phyloP scores from a whole-genome alignment of 345 rosid species.

The Anastatica hierochuntica region DNA sequence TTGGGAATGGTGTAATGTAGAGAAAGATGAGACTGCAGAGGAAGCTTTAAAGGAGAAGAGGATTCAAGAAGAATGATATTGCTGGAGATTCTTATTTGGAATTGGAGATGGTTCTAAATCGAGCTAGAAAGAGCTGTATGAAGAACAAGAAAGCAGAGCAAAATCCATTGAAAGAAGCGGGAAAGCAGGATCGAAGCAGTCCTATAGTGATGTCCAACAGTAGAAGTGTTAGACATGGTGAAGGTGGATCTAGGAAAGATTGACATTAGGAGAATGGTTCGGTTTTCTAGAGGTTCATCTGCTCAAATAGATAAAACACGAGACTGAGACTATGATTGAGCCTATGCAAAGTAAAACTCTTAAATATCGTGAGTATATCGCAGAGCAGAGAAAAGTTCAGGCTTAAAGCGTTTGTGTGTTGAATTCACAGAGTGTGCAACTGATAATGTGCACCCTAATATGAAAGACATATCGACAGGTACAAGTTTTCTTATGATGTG shows the following conservation, averaged over 20 bases:
- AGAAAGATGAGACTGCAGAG: background rate
- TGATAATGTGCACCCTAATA: background rate
- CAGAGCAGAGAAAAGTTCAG: slow-evolving; percentile 34
- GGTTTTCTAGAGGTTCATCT: slow-evolving; percentile 41
- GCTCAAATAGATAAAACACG: no score
- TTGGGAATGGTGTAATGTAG: background rate
- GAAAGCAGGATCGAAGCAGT: background rate
- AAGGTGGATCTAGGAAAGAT: slow-evolving; percentile 31
- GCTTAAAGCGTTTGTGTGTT: background rate
- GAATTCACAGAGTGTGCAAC: background rate
- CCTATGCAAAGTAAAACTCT: slow-evolving; percentile 37
- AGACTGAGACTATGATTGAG: no score
- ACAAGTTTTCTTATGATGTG: background rate
- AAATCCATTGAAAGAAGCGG: background rate
- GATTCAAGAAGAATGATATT: slow-evolving; percentile 9
- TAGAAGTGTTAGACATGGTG: slow-evolving; percentile 1
- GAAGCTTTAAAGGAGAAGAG: background rate
- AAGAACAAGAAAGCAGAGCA: background rate
- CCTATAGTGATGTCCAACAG: background rate
- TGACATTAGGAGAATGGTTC: slow-evolving; percentile 52
- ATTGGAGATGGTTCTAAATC: background rate
- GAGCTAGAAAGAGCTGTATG: background rate
- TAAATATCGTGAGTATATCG: slow-evolving; percentile 29
- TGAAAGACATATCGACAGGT: background rate
- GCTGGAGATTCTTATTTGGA: slow-evolving; percentile 1